Base-by-base conservation (phyloP, 2,329 filamentous ascomycete species). In the Cladorrhinum sp. region DNA sequence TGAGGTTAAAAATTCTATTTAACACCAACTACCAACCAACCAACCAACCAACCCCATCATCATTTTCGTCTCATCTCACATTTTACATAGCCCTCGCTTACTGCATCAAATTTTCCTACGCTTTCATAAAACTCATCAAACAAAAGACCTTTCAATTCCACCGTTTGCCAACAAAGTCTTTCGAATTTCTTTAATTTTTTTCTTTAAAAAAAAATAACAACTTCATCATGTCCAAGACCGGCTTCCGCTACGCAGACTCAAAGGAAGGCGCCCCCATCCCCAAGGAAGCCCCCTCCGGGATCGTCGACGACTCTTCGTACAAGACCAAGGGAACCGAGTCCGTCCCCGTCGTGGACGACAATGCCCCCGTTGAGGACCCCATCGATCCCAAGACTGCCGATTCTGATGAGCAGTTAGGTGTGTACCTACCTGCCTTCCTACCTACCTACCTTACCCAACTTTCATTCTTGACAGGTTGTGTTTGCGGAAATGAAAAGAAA, bases 231-330 rank as follows among this genome's bases (percentile, higher is more conserved):
- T 62, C 64, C 3, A 58, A 65, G 56, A 49, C 51, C 13, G 60
- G 57, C 29, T 57, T 52, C 50, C 54, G 63, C 3, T 64, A 62
- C 51, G 48, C 61, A n/a, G 60, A 62, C 38, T 52, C 61, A 23
- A 62, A 65, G 55, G 58, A 36, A 7, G 61, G 64, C 29, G 61
- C 55, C n/a, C 24, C 59, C 13, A 53, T 66, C 6, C 59, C 62
- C 3, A 22, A 27, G 7, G 64, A 59, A 0, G 60, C 59, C 0
- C 65, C 65, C 20, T 16, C 25, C 3, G 64, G 64, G 20, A 56
- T 61, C 4, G 59, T 66, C 32, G 60, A 60, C 51, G 65, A 66
- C 53, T 59, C 64, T 1, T 66, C 65, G 0, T 66, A 67, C 61
- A 66, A 65, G 50, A 65, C 63, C 0, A 10, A 41, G 16, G 29